These are phyloP conservation scores for Dillenia suffruticosa DNA, from an alignment of 164 flowering plant species.

Conservation along the genomic window DNA sequence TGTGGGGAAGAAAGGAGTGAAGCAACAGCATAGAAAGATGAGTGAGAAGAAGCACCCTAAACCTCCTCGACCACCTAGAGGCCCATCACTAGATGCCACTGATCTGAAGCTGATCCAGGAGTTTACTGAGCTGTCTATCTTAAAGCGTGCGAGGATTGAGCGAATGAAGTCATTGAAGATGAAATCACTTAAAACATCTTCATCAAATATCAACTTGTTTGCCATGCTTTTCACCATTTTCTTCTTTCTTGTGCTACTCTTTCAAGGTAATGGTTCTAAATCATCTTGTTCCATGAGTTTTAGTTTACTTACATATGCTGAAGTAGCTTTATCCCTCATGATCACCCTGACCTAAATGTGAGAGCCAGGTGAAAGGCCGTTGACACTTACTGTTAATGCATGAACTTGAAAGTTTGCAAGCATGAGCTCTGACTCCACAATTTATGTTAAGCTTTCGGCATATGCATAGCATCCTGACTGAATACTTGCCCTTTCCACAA, in stretches of 20 bases:
- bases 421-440: not conserved
- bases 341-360: no score
- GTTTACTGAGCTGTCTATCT: constrained; percentile 62
- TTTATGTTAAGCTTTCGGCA: not conserved
- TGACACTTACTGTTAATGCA: not conserved
- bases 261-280: constrained; percentile 51
- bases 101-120: constrained; percentile 66
- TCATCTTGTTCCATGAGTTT: not conserved
- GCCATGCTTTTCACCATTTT: constrained; percentile 59
- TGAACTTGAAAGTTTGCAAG: not conserved
- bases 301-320: not conserved
- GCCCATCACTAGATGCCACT: constrained; percentile 59
- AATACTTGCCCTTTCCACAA: no score
- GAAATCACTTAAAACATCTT: constrained; percentile 52
- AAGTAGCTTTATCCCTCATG: not conserved
- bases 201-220: constrained; percentile 39
- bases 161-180: constrained; percentile 56
- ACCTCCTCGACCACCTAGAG: constrained; percentile 75
- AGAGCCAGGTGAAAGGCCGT: not conserved
- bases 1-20: constrained; percentile 26
- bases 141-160: constrained; percentile 68
- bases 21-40: constrained; percentile 42
- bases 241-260: constrained; percentile 54
- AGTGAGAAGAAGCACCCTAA: constrained; percentile 48
- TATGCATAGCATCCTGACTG: no score